A percentile compares a stretch with the other conserved stretches of the same genome.
Conservation (phyloP, 1,284 basidiomycete genomes). For the Naganishia albida region DNA sequence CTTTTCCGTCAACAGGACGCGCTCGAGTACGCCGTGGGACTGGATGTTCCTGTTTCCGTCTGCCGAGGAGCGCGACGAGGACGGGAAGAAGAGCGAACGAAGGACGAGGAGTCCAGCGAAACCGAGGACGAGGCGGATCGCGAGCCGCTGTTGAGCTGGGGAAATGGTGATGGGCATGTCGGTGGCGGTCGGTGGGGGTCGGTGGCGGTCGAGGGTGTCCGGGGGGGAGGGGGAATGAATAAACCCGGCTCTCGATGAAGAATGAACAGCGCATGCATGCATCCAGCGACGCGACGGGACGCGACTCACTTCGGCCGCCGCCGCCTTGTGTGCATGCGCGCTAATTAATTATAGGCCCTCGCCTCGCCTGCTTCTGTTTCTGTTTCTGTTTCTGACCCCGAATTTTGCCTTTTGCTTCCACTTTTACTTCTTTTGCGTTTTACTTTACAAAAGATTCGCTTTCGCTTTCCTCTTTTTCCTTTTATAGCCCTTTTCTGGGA, state of each 20-base stretch:
- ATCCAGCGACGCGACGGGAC: not conserved
- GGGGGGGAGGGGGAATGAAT: not conserved
- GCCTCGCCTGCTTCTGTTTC: not conserved
- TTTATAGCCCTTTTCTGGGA: too few species aligned
- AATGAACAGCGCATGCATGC: not conserved
- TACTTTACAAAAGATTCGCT: too few species aligned
- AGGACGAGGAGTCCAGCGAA: conserved; percentile 45
- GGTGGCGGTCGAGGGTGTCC: not conserved
- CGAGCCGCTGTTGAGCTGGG: conserved; percentile 41
- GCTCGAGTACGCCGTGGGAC: conserved; percentile 79
- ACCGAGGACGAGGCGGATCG: conserved; percentile 46
- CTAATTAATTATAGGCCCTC: not conserved
- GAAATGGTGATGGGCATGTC: conserved; percentile 34
- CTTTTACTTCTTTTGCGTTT: too few species aligned
- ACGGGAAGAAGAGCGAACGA: conserved; percentile 47
- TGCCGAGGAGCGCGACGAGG: conserved; percentile 17
- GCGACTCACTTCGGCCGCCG: conserved; percentile 20
- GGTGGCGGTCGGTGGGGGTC: not conserved
- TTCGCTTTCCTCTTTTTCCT: too few species aligned
- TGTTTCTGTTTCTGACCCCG: too few species aligned
- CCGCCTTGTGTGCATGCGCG: not conserved
- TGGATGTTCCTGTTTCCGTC: conserved; percentile 61
- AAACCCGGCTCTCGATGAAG: not conserved
- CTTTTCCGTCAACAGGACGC: conserved; percentile 78
- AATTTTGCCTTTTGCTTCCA: too few species aligned